These are phyloP conservation scores for Rhytidiadelphus loreus DNA, from an alignment of 225 moss, liverwort and hornwort genomes.

Conservation along the genomic window DNA sequence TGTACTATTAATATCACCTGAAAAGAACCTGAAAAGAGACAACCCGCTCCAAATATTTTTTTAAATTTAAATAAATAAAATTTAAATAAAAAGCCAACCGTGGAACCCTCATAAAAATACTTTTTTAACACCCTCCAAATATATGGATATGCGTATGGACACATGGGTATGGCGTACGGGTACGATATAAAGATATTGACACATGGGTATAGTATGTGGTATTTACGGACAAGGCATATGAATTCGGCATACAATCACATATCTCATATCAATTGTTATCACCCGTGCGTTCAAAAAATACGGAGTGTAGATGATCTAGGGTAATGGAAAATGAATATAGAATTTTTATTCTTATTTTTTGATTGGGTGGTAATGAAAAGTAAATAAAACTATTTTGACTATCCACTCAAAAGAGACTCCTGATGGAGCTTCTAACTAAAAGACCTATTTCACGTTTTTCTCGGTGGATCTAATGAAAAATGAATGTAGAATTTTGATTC, in stretches of 20 bases:
- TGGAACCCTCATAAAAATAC: not conserved
- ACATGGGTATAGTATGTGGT: not conserved
- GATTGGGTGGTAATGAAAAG: too few species aligned
- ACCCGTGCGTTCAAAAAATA: fast-evolving
- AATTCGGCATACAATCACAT: not conserved
- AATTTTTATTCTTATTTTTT: too few species aligned
- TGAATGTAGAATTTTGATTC: too few species aligned
- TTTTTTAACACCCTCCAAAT: not conserved
- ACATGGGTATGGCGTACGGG: fast-evolving
- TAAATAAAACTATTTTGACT: too few species aligned
- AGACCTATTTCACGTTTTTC: too few species aligned
- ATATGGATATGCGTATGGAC: not conserved
- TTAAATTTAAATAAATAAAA: too few species aligned
- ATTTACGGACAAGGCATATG: not conserved
- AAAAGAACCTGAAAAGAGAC: not conserved
- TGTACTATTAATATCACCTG: not conserved
- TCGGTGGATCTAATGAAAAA: too few species aligned
- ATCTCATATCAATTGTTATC: not conserved
- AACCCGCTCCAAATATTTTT: not conserved
- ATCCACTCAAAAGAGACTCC: too few species aligned
- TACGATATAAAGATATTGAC: not conserved
- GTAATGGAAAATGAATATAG: not conserved
- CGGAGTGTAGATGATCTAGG: fast-evolving
- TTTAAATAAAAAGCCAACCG: not conserved
- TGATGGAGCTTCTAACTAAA: too few species aligned